Conservation (phyloP, 2,329 filamentous ascomycete genomes). For the Beauveria asiatica region DNA sequence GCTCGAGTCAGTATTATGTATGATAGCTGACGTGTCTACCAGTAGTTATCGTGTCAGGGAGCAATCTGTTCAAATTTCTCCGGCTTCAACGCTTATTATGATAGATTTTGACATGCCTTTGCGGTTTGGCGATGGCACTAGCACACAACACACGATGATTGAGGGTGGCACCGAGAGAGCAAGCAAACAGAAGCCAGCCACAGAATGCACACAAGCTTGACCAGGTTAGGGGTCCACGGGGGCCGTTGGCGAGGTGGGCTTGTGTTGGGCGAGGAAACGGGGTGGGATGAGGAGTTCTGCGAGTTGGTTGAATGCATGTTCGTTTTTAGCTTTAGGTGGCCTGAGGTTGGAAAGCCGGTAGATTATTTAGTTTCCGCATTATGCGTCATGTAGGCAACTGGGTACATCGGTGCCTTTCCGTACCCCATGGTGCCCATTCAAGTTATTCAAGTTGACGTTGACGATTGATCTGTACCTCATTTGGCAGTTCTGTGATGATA, state of each 20-base stretch:
- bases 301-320: background rate
- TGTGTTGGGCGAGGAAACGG: background rate
- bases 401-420: background rate
- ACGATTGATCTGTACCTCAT: too few species aligned
- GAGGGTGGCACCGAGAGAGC: background rate
- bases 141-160: background rate
- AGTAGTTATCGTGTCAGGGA: background rate
- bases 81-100: background rate
- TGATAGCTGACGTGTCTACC: background rate
- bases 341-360: background rate
- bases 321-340: background rate
- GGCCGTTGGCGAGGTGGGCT: background rate
- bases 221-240: background rate
- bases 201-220: background rate
- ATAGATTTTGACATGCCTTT: background rate
- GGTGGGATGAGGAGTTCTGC: background rate
- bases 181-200: background rate
- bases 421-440: too few species aligned
- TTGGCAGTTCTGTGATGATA: too few species aligned
- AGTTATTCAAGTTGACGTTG: too few species aligned
- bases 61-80: background rate
- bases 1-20: background rate
- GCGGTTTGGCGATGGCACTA: background rate
- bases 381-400: too few species aligned
- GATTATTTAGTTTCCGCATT: too few species aligned